Percentiles rank a stretch among this genome's conserved stretches.
phyloP scores from a whole-genome alignment of 176 grass and related monocot species.

The Typha latifolia region DNA sequence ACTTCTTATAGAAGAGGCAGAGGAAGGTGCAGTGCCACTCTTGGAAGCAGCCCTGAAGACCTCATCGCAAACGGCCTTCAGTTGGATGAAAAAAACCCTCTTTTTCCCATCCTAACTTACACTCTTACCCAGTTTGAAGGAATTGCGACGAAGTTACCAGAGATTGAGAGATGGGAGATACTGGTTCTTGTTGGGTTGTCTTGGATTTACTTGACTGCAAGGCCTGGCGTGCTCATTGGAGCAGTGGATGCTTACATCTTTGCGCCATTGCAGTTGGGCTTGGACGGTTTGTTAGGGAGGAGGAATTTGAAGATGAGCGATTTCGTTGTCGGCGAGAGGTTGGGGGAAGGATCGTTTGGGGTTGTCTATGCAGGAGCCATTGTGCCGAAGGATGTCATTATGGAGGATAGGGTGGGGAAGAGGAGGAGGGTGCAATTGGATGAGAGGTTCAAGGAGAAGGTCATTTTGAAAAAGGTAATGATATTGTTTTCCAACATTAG shows the following conservation, averaged over 20 bases:
- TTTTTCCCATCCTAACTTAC: neutral
- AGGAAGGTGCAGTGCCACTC: neutral
- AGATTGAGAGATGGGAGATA: slow-evolving; percentile 45
- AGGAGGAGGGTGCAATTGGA: slow-evolving; percentile 42
- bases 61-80: slow-evolving; percentile 1
- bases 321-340: slow-evolving; percentile 74
- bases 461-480: slow-evolving; percentile 83
- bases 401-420: slow-evolving; percentile 29
- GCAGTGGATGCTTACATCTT: slow-evolving; percentile 75
- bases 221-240: slow-evolving; percentile 68
- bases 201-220: slow-evolving; percentile 83
- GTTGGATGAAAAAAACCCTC: slow-evolving; percentile 7
- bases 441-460: slow-evolving; percentile 77
- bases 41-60: neutral
- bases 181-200: slow-evolving; percentile 23
- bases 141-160: slow-evolving; percentile 34
- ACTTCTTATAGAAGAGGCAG: neutral
- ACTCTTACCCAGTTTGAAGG: slow-evolving; percentile 30
- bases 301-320: slow-evolving; percentile 80
- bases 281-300: slow-evolving; percentile 60
- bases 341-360: slow-evolving; percentile 85
- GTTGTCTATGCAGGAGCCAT: slow-evolving; percentile 76
- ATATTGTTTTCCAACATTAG: neutral
- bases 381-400: slow-evolving; percentile 30
- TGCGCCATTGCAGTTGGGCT: slow-evolving; percentile 66